Evolutionary conservation across 345 rosid species (phyloP), one percentile per base, ranked within the genome.

Genomic region (Salix suchowensis): DNA sequence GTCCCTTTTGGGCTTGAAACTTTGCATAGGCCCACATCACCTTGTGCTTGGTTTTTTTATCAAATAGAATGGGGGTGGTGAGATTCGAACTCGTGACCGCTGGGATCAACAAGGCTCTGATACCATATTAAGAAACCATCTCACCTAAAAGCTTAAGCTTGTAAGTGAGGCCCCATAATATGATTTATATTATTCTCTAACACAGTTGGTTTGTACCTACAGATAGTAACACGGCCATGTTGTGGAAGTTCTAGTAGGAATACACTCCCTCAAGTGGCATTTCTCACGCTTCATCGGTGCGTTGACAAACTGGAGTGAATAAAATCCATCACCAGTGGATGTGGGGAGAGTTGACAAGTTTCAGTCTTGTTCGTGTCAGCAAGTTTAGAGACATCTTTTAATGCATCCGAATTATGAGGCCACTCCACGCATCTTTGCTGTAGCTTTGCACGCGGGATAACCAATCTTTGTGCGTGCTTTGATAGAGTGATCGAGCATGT

Each of bases 201-300:
- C 64, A 50, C 62, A 52, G n/a, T 48, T 70, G 74, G 30, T 70
- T 16, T 30, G 42, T 54, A 10, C 32, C 64, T 50, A 32, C 71
- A 42, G 16, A n/a, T 64, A 1, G 18, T 6, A 61, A 23, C 11
- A 54, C 24, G n/a, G 28, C 14, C 30, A 11, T 19, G 13, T 18
- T 44, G 40, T 74, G 13, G 68, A 73, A 73, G 76, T 24, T 74
- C 60, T 74, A 64, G 60, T 34, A 64, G 76, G 76, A 64, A 42
- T 30, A 42, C 76, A 74, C 61, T 74, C n/a, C 39, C 23, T 36
- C 15, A 16, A 61, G 73, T 70, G 62, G 40, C 67, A 73, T 73
- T 60, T 39, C 48, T 42, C 50, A 18, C 6, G 62, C 21, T 6
- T 36, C 65, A 12, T n/a, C 37, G 65, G n/a, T 28, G 18, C 26